A percentile compares a stretch with the other conserved stretches of the same genome.
Conservation (phyloP, 805 yeast genomes). For the Lachancea dasiensis region DNA sequence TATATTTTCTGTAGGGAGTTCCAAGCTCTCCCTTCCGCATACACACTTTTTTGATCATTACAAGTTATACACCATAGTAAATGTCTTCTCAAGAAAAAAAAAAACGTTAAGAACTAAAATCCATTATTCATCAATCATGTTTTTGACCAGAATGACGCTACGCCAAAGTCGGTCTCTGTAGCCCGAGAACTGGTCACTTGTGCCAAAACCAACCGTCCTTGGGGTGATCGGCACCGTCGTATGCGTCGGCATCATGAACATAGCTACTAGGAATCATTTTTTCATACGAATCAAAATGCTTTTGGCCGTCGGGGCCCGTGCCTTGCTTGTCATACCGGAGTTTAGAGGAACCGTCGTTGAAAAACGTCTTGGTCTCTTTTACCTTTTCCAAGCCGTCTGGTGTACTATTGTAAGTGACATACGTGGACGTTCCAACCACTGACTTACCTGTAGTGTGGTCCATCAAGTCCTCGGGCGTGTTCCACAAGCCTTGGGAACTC, state of each 20-base stretch:
- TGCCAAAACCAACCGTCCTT: conserved; percentile 12
- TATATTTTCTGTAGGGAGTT: too few species aligned
- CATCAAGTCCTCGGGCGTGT: conserved; percentile 27
- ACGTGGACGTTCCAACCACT: conserved; percentile 36
- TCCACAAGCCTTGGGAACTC: neutral
- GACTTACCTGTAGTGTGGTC: conserved; percentile 16
- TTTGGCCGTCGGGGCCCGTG: conserved; percentile 33
- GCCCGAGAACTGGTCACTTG: conserved; percentile 5
- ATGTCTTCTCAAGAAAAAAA: too few species aligned
- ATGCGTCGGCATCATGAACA: too few species aligned
- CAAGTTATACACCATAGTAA: too few species aligned
- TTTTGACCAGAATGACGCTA: neutral
- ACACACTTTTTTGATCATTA: too few species aligned
- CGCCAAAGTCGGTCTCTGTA: neutral
- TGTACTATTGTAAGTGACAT: conserved; percentile 33
- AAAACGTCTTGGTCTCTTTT: conserved; percentile 34
- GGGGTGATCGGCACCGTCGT: conserved; percentile 13
- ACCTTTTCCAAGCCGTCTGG: conserved; percentile 42
- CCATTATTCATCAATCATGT: neutral
- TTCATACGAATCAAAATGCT: conserved; percentile 30
- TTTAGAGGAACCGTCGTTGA: conserved; percentile 39
- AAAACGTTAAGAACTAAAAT: too few species aligned
- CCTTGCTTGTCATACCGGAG: conserved; percentile 35
- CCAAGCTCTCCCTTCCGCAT: too few species aligned
- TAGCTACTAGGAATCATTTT: conserved; percentile 17